Conservation (phyloP, 2,329 filamentous ascomycete species). For the Aspergillus quadricinctus region DNA sequence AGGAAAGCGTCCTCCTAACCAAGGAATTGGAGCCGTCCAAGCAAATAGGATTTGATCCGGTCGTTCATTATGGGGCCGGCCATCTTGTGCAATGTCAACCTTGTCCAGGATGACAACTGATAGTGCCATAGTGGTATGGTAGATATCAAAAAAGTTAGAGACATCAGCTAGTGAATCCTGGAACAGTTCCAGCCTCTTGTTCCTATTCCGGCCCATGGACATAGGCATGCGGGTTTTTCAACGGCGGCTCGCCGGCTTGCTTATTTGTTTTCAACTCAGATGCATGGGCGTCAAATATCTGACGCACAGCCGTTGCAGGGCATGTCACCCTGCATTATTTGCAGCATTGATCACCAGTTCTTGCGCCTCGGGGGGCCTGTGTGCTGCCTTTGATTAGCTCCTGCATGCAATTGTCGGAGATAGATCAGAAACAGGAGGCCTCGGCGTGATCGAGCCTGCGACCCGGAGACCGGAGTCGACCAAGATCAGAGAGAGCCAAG, state of each 20-base stretch:
- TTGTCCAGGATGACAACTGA: not conserved
- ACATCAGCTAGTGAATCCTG: not conserved
- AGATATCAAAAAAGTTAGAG: too few species aligned
- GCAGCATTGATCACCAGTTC: constrained; percentile 22
- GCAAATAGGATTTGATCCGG: not conserved
- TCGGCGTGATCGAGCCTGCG: not conserved
- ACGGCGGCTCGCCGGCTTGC: not conserved
- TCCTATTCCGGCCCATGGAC: not conserved
- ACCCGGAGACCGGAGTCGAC: not conserved
- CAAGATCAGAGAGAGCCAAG: too few species aligned
- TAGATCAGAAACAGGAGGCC: not conserved
- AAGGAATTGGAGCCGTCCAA: not conserved
- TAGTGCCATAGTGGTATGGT: too few species aligned
- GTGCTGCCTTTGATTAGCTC: not conserved
- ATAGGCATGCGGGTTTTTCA: not conserved
- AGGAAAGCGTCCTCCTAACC: not conserved
- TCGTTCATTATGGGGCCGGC: not conserved
- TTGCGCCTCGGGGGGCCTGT: constrained; percentile 9
- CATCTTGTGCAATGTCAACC: not conserved
- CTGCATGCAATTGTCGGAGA: not conserved
- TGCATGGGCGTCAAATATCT: constrained; percentile 4
- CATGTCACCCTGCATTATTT: constrained; percentile 8
- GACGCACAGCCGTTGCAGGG: constrained; percentile 19
- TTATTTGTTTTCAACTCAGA: not conserved
- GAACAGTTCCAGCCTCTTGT: not conserved